phyloP scores from a whole-genome alignment of 164 flowering plant species.

The Tetracentron sinense region DNA sequence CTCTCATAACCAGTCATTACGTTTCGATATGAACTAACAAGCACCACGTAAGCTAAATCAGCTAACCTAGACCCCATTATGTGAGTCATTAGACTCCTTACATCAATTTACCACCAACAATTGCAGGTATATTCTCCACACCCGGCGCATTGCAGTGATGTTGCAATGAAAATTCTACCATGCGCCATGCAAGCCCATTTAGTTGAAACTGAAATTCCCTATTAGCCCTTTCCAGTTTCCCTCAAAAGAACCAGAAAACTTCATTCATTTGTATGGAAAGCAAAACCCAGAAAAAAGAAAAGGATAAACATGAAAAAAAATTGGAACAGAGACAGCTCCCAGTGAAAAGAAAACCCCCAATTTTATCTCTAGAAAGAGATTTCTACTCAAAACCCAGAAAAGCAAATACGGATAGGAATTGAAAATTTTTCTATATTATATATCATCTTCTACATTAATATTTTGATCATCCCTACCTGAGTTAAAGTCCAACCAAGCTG shows the following conservation, averaged over 20 bases:
- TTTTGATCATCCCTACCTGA: slow-evolving; percentile 12
- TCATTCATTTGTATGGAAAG: no score
- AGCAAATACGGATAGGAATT: neutral
- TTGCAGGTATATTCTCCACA: neutral
- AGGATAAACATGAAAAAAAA: neutral
- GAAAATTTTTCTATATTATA: neutral
- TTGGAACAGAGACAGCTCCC: neutral
- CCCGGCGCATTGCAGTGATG: neutral
- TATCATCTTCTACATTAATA: neutral
- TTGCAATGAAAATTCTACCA: slow-evolving; percentile 1
- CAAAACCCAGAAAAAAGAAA: neutral
- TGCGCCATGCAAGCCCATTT: neutral
- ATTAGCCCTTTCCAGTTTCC: no score
- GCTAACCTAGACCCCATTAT: slow-evolving; percentile 27
- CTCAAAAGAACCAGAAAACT: neutral
- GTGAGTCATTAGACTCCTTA: neutral
- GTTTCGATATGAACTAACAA: neutral
- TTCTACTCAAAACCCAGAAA: neutral
- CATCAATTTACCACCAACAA: neutral
- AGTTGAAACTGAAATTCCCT: no score
- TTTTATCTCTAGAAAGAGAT: neutral
- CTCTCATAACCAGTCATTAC: no score
- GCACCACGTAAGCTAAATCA: neutral
- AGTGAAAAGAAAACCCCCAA: no score
- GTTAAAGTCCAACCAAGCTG: slow-evolving; percentile 14